phyloP scores from a whole-genome alignment of 192 early-diverging fungal genomes.

The Haplosporangium gracile region DNA sequence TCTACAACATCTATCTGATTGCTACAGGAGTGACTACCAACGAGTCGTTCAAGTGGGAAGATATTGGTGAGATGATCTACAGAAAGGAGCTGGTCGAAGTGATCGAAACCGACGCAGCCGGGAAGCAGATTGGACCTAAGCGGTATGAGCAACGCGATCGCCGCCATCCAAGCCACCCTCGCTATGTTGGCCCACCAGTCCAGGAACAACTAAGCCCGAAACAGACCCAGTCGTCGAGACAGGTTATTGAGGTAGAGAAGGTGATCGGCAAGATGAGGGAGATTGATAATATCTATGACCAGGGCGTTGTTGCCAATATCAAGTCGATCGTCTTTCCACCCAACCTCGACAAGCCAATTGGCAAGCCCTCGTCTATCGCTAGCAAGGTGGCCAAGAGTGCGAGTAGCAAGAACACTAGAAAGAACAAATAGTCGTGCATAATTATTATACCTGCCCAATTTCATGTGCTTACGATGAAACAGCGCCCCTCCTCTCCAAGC shows the following conservation, averaged over 20 bases:
- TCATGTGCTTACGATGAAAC: too few relatives aligned
- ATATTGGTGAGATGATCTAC: conserved; percentile 63
- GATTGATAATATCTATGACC: conserved; percentile 47
- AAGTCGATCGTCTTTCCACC: conserved; percentile 36
- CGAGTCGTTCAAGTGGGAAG: conserved; percentile 70
- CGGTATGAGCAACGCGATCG: conserved; percentile 43
- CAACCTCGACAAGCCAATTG: background rate
- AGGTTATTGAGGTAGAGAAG: conserved; percentile 8
- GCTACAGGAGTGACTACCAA: conserved; percentile 64
- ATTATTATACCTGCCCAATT: background rate
- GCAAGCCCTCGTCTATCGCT: background rate
- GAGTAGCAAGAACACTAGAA: conserved; percentile 9
- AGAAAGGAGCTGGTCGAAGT: conserved; percentile 58
- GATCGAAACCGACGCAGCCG: conserved; percentile 3
- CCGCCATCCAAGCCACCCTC: conserved; percentile 45
- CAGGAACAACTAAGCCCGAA: background rate
- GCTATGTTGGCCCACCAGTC: conserved; percentile 13
- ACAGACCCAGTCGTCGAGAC: background rate
- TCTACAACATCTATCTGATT: conserved; percentile 65
- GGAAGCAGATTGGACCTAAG: conserved; percentile 22
- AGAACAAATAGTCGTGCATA: background rate
- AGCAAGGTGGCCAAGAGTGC: background rate
- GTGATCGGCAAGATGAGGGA: conserved; percentile 33
- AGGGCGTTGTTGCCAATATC: conserved; percentile 26
- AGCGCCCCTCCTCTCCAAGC: too few relatives aligned